Evolutionary conservation across 495 filamentous ascomycete genomes (phyloP).

Genomic region (Viridothelium virens): DNA sequence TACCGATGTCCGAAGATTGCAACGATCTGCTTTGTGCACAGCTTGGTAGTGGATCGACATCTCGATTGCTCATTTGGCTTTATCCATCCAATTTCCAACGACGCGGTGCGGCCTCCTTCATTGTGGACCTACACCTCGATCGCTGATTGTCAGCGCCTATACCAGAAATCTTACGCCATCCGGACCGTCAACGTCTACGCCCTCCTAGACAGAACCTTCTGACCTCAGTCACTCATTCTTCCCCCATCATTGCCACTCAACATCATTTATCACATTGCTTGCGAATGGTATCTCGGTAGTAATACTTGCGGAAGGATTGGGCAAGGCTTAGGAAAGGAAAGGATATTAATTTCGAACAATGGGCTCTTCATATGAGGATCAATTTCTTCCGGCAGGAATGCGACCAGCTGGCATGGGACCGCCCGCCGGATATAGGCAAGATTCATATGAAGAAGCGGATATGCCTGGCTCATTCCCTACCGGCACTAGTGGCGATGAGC

Average conservation of each 20-base stretch:
- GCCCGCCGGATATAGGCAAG: conserved; percentile 1
- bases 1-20: conserved; percentile 2
- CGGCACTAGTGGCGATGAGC: background rate
- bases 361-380: conserved; percentile 4
- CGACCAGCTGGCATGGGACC: conserved; percentile 10
- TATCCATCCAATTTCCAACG: background rate
- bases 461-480: conserved; percentile 4
- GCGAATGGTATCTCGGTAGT: background rate
- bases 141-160: background rate
- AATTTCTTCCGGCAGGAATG: conserved; percentile 2
- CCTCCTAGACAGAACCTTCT: background rate
- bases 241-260: background rate
- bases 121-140: background rate
- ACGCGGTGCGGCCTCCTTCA: background rate
- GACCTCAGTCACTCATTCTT: conserved; percentile 12
- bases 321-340: background rate
- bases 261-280: conserved; percentile 7
- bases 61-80: background rate
- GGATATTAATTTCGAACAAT: background rate
- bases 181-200: background rate
- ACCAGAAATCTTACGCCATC: background rate
- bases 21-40: background rate
- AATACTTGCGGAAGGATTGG: background rate
- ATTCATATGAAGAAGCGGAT: background rate
- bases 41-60: background rate